phyloP scores from a whole-genome alignment of 106 monocot species.

The Dioscorea zingiberensis region DNA sequence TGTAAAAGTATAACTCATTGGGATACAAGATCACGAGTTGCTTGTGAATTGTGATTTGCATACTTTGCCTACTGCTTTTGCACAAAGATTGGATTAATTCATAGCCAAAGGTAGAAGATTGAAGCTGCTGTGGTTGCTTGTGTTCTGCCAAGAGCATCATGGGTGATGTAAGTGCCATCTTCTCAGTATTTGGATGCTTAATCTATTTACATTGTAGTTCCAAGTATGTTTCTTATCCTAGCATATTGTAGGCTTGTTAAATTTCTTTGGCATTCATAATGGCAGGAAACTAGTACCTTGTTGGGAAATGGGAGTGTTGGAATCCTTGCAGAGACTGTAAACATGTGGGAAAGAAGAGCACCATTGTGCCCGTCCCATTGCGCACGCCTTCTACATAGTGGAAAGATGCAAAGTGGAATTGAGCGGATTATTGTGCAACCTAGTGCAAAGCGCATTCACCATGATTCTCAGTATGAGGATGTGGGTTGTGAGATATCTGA shows the following conservation, averaged over 20 bases:
- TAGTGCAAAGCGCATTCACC: constrained; percentile 71
- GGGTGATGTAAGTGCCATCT: not conserved
- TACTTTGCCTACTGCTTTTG: too few species aligned
- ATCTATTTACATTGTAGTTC: not conserved
- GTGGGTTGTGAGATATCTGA: constrained; percentile 91
- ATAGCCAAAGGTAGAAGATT: too few species aligned
- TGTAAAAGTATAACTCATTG: too few species aligned
- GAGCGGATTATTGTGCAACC: constrained; percentile 79
- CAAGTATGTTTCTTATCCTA: too few species aligned
- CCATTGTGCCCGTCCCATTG: constrained; percentile 88
- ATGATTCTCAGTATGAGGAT: constrained; percentile 81
- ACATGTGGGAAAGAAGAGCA: constrained; percentile 88
- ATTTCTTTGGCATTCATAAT: not conserved
- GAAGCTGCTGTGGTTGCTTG: too few species aligned
- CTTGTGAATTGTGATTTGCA: too few species aligned
- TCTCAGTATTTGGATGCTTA: not conserved
- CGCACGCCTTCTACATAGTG: constrained; percentile 73
- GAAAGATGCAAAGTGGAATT: constrained; percentile 43
- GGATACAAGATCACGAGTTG: too few species aligned
- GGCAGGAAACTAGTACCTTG: constrained; percentile 11
- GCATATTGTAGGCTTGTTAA: not conserved
- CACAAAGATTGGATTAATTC: too few species aligned
- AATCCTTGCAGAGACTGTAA: constrained; percentile 67
- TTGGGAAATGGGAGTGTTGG: constrained; percentile 90
- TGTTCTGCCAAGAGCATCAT: too few species aligned